These are phyloP conservation scores for Coemansia sp. DNA, from an alignment of 192 early-diverging fungal species.

Conservation along the genomic window DNA sequence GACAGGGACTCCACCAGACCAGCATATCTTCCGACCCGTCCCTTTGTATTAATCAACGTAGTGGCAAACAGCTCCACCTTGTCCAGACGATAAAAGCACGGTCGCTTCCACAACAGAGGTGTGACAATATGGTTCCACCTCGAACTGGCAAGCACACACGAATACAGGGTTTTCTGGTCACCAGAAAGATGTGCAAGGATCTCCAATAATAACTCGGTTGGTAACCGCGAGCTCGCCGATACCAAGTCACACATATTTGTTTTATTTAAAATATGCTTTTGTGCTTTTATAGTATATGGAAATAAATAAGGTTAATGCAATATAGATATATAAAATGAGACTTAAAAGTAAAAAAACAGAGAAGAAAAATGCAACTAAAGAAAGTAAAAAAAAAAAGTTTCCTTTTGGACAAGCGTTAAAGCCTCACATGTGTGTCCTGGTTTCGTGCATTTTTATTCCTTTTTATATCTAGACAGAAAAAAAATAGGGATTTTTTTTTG, in stretches of 20 bases:
- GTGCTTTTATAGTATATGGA: not conserved
- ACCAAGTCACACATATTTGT: not conserved
- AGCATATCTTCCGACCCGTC: constrained; percentile 24
- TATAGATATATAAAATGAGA: not conserved
- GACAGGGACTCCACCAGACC: constrained; percentile 38
- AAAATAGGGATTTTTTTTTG: constrained; percentile 1
- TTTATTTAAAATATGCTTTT: no score
- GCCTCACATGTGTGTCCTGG: not conserved
- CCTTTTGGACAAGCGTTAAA: not conserved
- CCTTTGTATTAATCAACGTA: constrained; percentile 22
- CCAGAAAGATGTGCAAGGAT: constrained; percentile 24
- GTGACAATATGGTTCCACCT: constrained; percentile 56
- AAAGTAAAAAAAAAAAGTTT: not conserved
- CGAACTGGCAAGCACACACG: constrained; percentile 47
- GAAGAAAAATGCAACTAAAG: not conserved
- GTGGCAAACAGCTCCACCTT: constrained; percentile 42
- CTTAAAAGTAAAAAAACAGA: not conserved
- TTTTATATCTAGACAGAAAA: not conserved
- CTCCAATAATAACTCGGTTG: constrained; percentile 35
- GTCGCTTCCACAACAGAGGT: constrained; percentile 53
- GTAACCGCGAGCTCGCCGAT: constrained; percentile 27
- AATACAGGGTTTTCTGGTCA: constrained; percentile 36
- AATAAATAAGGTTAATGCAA: not conserved
- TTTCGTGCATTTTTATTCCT: not conserved
- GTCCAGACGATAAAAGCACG: constrained; percentile 38